Evolutionary conservation across 164 flowering plant species (phyloP).

Genomic region (Stephania japonica): DNA sequence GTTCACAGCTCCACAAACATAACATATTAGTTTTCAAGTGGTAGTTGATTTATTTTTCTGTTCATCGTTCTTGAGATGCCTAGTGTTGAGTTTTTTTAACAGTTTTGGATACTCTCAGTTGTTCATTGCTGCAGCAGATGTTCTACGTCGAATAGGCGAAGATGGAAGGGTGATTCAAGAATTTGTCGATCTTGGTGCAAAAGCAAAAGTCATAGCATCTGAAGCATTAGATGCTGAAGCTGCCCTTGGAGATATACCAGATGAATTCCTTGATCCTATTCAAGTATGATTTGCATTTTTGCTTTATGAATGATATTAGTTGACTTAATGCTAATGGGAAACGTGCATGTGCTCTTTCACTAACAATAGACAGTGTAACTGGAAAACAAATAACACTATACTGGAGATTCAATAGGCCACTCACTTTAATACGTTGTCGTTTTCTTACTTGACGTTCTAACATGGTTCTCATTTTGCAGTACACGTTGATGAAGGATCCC

Average conservation of each 20-base stretch:
- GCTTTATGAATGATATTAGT: background rate
- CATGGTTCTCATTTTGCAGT: conserved; percentile 42
- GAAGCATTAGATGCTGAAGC: conserved; percentile 94
- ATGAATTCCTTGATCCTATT: conserved; percentile 98
- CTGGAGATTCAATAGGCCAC: background rate
- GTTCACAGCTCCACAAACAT: background rate
- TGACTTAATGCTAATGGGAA: background rate
- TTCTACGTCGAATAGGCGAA: conserved; percentile 72
- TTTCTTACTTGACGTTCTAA: background rate
- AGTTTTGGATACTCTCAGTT: conserved; percentile 40
- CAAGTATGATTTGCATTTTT: conserved; percentile 44
- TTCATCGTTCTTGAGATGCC: background rate
- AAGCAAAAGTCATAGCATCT: conserved; percentile 79
- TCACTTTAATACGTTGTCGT: background rate
- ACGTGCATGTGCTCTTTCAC: background rate
- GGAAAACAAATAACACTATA: too few species aligned
- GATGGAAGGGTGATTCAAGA: conserved; percentile 71
- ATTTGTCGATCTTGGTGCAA: conserved; percentile 75
- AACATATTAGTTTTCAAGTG: background rate
- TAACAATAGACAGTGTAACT: too few species aligned
- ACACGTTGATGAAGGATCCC: conserved; percentile 95
- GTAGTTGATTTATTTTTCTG: background rate
- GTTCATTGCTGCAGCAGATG: conserved; percentile 83
- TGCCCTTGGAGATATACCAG: conserved; percentile 92
- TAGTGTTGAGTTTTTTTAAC: conserved; percentile 10